Conservation (phyloP, 2,329 filamentous ascomycete species). For the Fusarium pseudoanthophilum region DNA sequence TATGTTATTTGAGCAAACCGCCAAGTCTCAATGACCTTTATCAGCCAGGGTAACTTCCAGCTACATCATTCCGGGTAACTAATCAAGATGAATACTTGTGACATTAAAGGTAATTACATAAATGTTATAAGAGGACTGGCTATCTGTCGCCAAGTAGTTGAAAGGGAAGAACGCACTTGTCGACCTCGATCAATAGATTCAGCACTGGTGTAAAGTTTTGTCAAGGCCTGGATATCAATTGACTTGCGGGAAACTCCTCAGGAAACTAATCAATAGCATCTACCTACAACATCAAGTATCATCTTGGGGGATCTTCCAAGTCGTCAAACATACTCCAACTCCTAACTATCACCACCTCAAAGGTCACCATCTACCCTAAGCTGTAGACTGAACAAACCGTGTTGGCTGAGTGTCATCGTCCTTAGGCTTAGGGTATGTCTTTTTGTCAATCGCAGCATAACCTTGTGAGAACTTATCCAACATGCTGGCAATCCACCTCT, state of each 20-base stretch:
- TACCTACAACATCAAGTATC: neutral
- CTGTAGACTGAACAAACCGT: neutral
- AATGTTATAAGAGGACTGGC: neutral
- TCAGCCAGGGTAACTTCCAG: neutral
- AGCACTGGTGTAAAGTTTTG: neutral
- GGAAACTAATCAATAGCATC: neutral
- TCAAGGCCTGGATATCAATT: neutral
- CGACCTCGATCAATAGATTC: neutral
- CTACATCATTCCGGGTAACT: neutral
- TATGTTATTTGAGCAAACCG: neutral
- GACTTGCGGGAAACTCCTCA: neutral
- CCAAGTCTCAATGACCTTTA: neutral
- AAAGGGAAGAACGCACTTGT: neutral
- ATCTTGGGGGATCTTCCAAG: neutral
- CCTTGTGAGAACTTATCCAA: conserved; percentile 47
- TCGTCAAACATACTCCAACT: neutral
- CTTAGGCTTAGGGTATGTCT: conserved; percentile 43
- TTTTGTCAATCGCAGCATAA: conserved; percentile 49
- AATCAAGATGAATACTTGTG: neutral
- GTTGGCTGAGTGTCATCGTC: conserved; percentile 13
- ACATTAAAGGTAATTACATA: too few species aligned
- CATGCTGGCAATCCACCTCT: conserved; percentile 49
- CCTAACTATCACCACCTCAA: neutral
- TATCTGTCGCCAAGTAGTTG: neutral
- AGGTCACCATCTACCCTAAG: neutral